Evolutionary conservation across 2,329 filamentous ascomycete species (phyloP), one percentile per base, ranked within the genome.

Genomic region (Huntiella moniliformis): DNA sequence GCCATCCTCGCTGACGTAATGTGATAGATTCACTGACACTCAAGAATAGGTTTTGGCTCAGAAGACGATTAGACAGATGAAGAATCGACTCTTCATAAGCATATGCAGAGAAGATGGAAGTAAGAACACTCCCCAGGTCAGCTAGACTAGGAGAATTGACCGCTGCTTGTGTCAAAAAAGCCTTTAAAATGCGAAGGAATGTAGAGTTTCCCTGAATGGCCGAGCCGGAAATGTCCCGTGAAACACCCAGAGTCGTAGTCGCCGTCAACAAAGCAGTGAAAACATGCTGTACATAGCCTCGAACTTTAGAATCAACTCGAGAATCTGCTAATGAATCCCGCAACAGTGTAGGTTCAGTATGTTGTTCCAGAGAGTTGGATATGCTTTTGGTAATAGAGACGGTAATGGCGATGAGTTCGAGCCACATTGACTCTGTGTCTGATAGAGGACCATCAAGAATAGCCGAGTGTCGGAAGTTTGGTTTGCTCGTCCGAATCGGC

Each of bases 1-100:
- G 71, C 91, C 91, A 98, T 1, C 91, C 92, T 18, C 78, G 75
- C 59, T 87, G 81, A 2, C 91, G 71, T 4, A 91, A 70, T 45
- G 73, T 68, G 5, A 82, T 75, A 4, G 85, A 79, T 53, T 82
- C 73, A 38, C 77, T 68, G 33, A 98, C 84, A 52, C 83, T 80
- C 36, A 81, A 73, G 55, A 96, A 98, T 4, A 94, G 69, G 55
- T 91, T 91, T 53, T 85, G 79, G 51, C 93, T 87, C 0, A 98
- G 68, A 47, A 98, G 76, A 3, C 80, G 73, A 58, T 88, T 93
- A 1, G 91, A 85, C 3, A 98, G 73, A 1, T 73, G 70, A 15
- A 98, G 70, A 12, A 98, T 82, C 0, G 82, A 87, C 58, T 88
- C 83, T 60, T 98, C 91, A 58, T 96, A 95, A 0, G 86, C 80